Conservation (phyloP, 2,329 filamentous ascomycete genomes). For the Fusarium nodosum region DNA sequence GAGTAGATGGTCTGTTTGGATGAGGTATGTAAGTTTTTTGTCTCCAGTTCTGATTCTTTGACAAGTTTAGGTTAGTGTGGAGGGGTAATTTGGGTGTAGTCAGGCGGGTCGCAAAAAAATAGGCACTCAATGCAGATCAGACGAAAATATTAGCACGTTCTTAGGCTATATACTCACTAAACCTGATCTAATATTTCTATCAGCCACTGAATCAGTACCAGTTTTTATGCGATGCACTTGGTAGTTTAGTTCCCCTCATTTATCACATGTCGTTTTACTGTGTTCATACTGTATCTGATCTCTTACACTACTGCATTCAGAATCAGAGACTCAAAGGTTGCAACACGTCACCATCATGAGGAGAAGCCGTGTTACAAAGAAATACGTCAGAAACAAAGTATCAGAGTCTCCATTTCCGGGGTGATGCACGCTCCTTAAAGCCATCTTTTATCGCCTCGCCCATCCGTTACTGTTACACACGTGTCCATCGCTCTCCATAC, state of each 20-base stretch:
- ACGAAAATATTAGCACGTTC: no score
- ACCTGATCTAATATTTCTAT: no score
- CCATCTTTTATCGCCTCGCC: constrained; percentile 15
- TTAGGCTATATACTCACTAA: no score
- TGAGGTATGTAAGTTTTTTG: constrained; percentile 21
- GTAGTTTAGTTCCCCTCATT: neutral
- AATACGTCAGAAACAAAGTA: neutral
- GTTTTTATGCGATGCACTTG: no score
- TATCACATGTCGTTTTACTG: constrained; percentile 41
- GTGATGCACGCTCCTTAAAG: neutral
- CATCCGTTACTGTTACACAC: constrained; percentile 23
- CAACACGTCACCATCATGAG: constrained; percentile 30
- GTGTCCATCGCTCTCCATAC: constrained; percentile 3
- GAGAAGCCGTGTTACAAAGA: constrained; percentile 10
- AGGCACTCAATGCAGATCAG: no score
- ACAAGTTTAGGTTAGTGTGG: constrained; percentile 41
- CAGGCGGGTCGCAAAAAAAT: no score
- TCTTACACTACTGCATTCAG: constrained; percentile 28
- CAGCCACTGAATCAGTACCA: no score
- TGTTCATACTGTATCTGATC: constrained; percentile 27
- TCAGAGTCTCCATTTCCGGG: neutral
- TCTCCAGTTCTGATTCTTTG: constrained; percentile 15
- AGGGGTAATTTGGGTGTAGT: constrained; percentile 38
- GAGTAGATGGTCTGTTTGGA: constrained; percentile 1
- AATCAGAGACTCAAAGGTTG: constrained; percentile 11